Percentiles rank a stretch among this genome's conserved stretches.
Conservation (phyloP, 345 rosid genomes). For the Gossypium turneri region DNA sequence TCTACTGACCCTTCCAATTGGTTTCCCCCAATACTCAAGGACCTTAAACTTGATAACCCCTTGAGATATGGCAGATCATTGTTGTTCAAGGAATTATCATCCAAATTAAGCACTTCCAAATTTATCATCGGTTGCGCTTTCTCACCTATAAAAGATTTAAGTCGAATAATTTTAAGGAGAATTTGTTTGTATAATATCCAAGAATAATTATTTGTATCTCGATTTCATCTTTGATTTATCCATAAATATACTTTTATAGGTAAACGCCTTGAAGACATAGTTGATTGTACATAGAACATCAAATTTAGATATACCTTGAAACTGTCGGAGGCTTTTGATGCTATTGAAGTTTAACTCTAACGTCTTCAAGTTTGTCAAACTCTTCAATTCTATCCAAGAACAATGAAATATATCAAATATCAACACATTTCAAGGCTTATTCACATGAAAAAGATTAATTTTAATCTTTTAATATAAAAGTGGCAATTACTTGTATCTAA, state of each 20-base stretch:
- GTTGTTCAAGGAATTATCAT: not conserved
- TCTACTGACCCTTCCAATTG: not conserved
- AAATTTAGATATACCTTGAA: not conserved
- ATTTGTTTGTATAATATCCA: too few species aligned
- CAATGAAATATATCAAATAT: too few species aligned
- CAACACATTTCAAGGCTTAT: too few species aligned
- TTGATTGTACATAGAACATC: not conserved
- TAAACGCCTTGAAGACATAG: not conserved
- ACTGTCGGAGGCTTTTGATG: not conserved
- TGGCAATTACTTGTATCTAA: too few species aligned
- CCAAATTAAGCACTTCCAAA: not conserved
- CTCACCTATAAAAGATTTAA: not conserved
- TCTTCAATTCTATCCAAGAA: too few species aligned
- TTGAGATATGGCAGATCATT: not conserved
- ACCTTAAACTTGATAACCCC: not conserved
- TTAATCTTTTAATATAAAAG: too few species aligned
- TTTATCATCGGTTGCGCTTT: not conserved
- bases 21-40: not conserved
- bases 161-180: not conserved
- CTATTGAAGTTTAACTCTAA: not conserved
- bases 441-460: too few species aligned
- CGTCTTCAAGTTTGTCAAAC: too few species aligned
- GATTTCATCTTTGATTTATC: too few species aligned
- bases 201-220: too few species aligned
- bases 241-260: too few species aligned